phyloP scores from a whole-genome alignment of 352 stramenopile genomes.

The Phytopythium aichiense region DNA sequence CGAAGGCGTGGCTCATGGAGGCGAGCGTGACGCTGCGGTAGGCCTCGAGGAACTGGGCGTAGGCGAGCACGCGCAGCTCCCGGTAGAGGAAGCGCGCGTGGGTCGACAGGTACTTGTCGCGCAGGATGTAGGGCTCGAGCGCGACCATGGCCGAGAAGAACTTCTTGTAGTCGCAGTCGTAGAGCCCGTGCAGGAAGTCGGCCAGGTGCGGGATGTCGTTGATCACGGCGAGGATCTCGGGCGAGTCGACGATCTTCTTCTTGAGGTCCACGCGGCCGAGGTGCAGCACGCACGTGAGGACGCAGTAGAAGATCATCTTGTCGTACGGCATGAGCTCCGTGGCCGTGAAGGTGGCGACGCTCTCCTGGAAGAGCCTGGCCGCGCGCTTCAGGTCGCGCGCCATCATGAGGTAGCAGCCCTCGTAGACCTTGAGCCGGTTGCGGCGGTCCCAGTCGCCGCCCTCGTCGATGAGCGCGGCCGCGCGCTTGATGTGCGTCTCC shows the following conservation, averaged over 20 bases:
- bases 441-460: conserved; percentile 98
- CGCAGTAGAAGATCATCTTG: conserved; percentile 97
- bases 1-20: conserved; percentile 97
- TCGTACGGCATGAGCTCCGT: conserved; percentile 97
- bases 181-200: conserved; percentile 93
- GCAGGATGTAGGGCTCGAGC: conserved; percentile 78
- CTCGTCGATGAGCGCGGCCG: conserved; percentile 88
- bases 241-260: conserved; percentile 97
- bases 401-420: conserved; percentile 92
- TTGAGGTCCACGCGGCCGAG: conserved; percentile 94
- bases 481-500: conserved; percentile 87
- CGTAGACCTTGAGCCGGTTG: conserved; percentile 98
- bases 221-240: conserved; percentile 92
- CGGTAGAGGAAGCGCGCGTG: conserved; percentile 94
- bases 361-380: conserved; percentile 92
- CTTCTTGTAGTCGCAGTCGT: conserved; percentile 97
- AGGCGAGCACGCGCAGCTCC: conserved; percentile 96
- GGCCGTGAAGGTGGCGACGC: conserved; percentile 98
- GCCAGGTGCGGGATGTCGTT: conserved; percentile 73
- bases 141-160: conserved; percentile 94
- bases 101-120: conserved; percentile 93
- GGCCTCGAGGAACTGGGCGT: conserved; percentile 98
- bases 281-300: conserved; percentile 94
- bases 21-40: conserved; percentile 96
- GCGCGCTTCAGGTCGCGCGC: conserved; percentile 93